Percentiles rank a stretch among this genome's conserved stretches.
These are phyloP conservation scores for Phytophthora foliorum DNA, from an alignment of 352 stramenopile species.

Conservation along the genomic window DNA sequence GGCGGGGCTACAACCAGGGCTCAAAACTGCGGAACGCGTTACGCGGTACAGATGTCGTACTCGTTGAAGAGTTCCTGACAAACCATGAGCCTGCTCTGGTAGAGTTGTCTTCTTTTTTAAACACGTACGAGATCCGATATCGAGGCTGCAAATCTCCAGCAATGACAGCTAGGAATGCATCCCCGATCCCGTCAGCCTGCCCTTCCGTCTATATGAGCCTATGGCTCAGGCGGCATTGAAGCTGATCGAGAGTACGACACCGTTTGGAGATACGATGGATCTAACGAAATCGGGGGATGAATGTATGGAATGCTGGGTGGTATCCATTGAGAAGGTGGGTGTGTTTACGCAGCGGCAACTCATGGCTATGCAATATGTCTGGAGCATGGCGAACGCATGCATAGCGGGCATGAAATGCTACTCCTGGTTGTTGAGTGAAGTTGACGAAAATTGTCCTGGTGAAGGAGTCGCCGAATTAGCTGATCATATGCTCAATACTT, in stretches of 20 bases:
- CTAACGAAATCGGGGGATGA: background rate
- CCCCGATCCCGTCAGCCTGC: background rate
- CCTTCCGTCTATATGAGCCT: background rate
- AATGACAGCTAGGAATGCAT: background rate
- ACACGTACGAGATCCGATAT: conserved; percentile 3
- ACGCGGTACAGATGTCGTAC: background rate
- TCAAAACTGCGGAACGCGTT: conserved; percentile 1
- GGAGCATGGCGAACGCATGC: background rate
- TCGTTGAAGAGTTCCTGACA: conserved; percentile 6
- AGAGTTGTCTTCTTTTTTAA: background rate
- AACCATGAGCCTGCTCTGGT: background rate
- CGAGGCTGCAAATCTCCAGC: background rate
- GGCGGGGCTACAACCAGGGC: conserved; percentile 11
- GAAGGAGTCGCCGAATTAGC: background rate
- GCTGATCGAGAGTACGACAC: background rate
- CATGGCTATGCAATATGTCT: conserved; percentile 11
- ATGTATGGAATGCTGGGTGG: background rate
- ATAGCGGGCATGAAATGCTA: background rate
- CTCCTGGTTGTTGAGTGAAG: conserved; percentile 7
- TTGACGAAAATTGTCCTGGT: background rate
- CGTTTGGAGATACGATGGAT: background rate
- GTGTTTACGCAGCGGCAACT: conserved; percentile 6
- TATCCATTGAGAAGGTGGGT: background rate
- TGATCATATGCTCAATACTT: background rate
- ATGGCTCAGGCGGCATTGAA: background rate